Conservation (phyloP, 1,284 basidiomycete genomes). For the Ceratobasidium sp. region DNA sequence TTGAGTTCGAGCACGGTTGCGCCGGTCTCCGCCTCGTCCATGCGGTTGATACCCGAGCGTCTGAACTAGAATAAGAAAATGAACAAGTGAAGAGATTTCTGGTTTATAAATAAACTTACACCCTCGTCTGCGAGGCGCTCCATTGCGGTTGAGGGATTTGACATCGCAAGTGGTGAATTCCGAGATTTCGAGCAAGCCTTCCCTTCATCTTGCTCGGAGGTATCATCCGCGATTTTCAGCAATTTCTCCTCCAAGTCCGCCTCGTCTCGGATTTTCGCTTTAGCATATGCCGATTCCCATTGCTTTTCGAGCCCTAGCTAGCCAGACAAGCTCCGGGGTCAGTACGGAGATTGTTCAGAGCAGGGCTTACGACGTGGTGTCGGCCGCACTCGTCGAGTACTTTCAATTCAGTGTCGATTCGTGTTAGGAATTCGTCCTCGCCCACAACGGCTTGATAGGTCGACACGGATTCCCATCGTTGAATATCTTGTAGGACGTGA, state of each 20-base stretch:
- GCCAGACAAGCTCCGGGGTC: too few relatives aligned
- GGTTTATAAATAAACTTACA: not conserved
- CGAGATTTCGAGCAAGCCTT: not conserved
- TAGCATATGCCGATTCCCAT: conserved; percentile 12
- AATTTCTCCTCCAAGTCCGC: conserved; percentile 18
- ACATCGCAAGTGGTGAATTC: not conserved
- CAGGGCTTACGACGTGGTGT: conserved; percentile 8
- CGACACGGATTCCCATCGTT: conserved; percentile 7
- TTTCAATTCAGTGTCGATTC: conserved; percentile 20
- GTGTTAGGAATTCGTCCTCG: not conserved
- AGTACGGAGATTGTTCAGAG: not conserved
- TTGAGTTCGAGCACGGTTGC: conserved; percentile 11
- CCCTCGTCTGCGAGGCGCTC: conserved; percentile 14
- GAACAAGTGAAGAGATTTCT: not conserved
- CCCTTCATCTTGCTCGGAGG: not conserved
- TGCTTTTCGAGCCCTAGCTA: conserved; percentile 30
- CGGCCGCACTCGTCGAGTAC: conserved; percentile 15
- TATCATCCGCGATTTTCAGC: conserved; percentile 21
- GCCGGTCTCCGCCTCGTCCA: not conserved
- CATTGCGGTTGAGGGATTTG: conserved; percentile 13
- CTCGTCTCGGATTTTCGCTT: conserved; percentile 19
- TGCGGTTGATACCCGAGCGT: not conserved
- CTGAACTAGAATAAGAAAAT: not conserved
- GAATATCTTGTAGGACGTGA: not conserved
- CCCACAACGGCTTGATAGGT: conserved; percentile 23